Conservation (phyloP, 2,329 filamentous ascomycete genomes). For the Curvularia lunata region DNA sequence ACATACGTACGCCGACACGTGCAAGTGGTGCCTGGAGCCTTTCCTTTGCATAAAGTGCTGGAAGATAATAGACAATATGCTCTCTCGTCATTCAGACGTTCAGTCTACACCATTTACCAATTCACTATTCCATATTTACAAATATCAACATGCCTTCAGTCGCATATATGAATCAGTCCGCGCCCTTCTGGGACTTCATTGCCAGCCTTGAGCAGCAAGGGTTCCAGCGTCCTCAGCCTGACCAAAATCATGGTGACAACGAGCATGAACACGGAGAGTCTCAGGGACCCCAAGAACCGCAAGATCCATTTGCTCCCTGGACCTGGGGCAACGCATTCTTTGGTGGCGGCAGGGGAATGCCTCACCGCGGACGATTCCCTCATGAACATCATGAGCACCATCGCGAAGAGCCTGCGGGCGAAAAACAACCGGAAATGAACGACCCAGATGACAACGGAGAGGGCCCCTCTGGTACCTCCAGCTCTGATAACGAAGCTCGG, state of each 20-base stretch:
- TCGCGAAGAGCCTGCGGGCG: constrained; percentile 22
- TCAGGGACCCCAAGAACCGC: constrained; percentile 21
- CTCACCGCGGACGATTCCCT: constrained; percentile 40
- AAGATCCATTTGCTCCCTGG: constrained; percentile 38
- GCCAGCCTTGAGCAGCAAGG: constrained; percentile 58
- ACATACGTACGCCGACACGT: constrained; percentile 41
- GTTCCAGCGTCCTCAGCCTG: constrained; percentile 48
- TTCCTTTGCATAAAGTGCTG: constrained; percentile 33
- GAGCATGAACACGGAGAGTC: constrained; percentile 32
- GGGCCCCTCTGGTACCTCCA: constrained; percentile 37
- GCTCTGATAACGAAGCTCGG: constrained; percentile 32
- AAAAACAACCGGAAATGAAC: constrained; percentile 24
- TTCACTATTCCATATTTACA: constrained; percentile 6
- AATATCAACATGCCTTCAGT: constrained; percentile 57
- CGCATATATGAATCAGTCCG: constrained; percentile 59
- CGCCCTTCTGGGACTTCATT: constrained; percentile 64
- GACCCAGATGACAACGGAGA: constrained; percentile 37
- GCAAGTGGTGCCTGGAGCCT: constrained; percentile 37
- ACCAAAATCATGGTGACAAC: constrained; percentile 39
- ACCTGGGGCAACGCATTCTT: constrained; percentile 45
- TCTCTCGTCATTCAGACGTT: constrained; percentile 15
- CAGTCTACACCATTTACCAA: constrained; percentile 14
- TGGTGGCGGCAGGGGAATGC: constrained; percentile 32
- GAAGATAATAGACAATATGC: constrained; percentile 17
- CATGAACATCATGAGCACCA: constrained; percentile 31